Base-by-base conservation (phyloP, 2,329 filamentous ascomycete genomes). In the Trichoderma arundinaceum region DNA sequence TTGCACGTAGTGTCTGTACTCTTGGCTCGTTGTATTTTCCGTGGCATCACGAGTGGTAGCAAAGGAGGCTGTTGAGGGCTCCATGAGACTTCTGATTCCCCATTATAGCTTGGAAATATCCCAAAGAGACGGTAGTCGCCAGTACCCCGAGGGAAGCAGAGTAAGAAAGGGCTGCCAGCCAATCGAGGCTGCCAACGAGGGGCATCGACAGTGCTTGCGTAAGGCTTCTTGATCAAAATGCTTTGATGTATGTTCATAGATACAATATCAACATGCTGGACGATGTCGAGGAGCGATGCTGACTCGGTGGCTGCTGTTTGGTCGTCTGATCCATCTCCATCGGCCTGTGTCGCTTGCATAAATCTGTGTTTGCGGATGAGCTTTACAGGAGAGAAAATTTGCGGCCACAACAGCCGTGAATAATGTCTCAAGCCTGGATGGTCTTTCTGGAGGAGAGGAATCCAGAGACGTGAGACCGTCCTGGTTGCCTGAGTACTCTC, bases 191-290 rank as follows among this genome's bases (percentile, higher is more conserved):
- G 62, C 56, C 57, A 66, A 13, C 44, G 19, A 15, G 63, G 56
- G 7, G 60, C 43, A 33, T 39, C 19, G 5, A 67, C 17, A 7
- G 51, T 66, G 33, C 62, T 54, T 15, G 63, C 63, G 35, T 56
- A 65, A 7, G 66, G 57, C 51, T 66, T 66, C 9, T 62, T 65
- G 15, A 67, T 67, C 10, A 65, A 13, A 12, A 67, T 67, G 22
- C 38, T 60, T 19, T 32, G 17, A 22, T 58, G 52, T 44, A 41
- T 60, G 10, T 48, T 56, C 17, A 56, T 64, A 10, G 66, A 53
- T 2, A 65, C 53, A 19, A 51, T n/a, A 19, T 67, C 66, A 17
- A 67, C 13, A 41, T 59, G 53, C 13, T 59, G 49, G 4, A 48
- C 61, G 33, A 57, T 10, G 32, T 56, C 17, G 9, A 56, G 51